A percentile compares a stretch with the other conserved stretches of the same genome.
Evolutionary conservation across 306 rosid genomes (phyloP).

Genomic region (Sindora glabra): DNA sequence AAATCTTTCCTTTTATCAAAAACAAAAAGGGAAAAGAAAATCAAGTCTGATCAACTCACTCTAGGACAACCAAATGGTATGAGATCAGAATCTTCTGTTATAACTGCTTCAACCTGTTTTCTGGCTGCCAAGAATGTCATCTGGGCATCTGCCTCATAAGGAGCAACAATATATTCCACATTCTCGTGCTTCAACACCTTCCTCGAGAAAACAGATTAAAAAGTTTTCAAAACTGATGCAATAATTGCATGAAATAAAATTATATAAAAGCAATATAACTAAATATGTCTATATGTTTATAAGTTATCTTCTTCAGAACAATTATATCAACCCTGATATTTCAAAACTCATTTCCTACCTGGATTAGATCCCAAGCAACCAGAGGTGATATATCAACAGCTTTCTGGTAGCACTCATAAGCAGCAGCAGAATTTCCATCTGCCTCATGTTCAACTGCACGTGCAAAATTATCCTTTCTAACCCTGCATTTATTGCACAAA

Average conservation of each 20-base stretch:
- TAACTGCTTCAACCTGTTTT: constrained; percentile 75
- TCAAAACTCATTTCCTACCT: constrained; percentile 32
- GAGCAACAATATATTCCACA: constrained; percentile 74
- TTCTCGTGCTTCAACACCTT: constrained; percentile 85
- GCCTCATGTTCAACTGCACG: constrained; percentile 79
- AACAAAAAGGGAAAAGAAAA: too few species aligned
- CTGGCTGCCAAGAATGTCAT: constrained; percentile 83
- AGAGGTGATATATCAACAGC: constrained; percentile 89
- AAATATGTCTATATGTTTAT: not conserved
- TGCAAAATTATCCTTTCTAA: constrained; percentile 70
- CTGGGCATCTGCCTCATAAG: constrained; percentile 97
- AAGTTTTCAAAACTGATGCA: not conserved
- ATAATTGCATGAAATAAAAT: not conserved
- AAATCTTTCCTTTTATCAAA: too few species aligned
- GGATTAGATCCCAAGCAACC: constrained; percentile 66
- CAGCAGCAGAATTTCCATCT: constrained; percentile 74
- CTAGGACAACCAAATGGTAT: constrained; percentile 94
- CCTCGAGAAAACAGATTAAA: not conserved
- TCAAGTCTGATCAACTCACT: constrained; percentile 38
- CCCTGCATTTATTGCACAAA: constrained; percentile 34
- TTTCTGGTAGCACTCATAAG: constrained; percentile 92
- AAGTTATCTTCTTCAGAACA: constrained; percentile 1
- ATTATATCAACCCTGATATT: not conserved
- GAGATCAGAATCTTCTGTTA: constrained; percentile 95
- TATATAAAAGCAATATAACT: not conserved